A percentile compares a stretch with the other conserved stretches of the same genome.
These are phyloP conservation scores for Furcasterigmium furcatum DNA, from an alignment of 2,329 filamentous ascomycete genomes.

Conservation along the genomic window DNA sequence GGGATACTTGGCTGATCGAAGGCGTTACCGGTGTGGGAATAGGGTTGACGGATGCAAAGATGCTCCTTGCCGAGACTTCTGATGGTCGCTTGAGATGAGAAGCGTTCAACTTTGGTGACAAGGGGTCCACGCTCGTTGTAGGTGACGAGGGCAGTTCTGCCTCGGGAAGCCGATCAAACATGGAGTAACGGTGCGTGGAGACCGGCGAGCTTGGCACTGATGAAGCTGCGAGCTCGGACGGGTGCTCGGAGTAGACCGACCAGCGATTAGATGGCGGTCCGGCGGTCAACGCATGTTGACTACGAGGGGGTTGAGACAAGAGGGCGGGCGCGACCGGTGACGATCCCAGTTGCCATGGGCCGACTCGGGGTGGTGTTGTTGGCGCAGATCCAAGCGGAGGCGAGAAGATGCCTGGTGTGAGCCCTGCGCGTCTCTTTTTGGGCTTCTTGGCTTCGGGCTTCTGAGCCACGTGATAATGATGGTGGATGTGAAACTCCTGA, in stretches of 20 bases:
- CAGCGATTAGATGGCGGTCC: slow-evolving; percentile 52
- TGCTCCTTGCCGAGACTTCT: slow-evolving; percentile 39
- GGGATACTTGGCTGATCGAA: slow-evolving; percentile 14
- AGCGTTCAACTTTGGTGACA: slow-evolving; percentile 55
- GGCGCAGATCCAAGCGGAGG: slow-evolving; percentile 39
- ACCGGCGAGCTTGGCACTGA: slow-evolving; percentile 80
- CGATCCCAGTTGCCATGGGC: slow-evolving; percentile 31
- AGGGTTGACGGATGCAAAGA: slow-evolving; percentile 18
- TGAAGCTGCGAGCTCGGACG: slow-evolving; percentile 63
- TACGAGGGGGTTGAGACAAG: slow-evolving; percentile 36
- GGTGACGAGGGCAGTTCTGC: slow-evolving; percentile 79
- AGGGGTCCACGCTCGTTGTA: slow-evolving; percentile 69
- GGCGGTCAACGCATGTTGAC: slow-evolving; percentile 48
- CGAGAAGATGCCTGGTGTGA: slow-evolving; percentile 60
- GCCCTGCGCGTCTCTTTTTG: slow-evolving; percentile 69
- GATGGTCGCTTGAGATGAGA: slow-evolving; percentile 54
- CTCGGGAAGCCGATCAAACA: slow-evolving; percentile 75
- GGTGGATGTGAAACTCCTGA: slow-evolving; percentile 86
- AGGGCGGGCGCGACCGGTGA: slow-evolving; percentile 35
- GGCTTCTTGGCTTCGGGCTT: slow-evolving; percentile 60
- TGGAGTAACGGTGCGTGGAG: slow-evolving; percentile 67
- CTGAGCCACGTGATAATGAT: slow-evolving; percentile 78
- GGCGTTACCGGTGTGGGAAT: slow-evolving; percentile 16
- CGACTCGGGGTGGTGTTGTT: slow-evolving; percentile 35
- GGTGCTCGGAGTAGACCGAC: slow-evolving; percentile 58